Evolutionary conservation across 345 rosid genomes (phyloP).

Genomic region (Kernera saxatilis): DNA sequence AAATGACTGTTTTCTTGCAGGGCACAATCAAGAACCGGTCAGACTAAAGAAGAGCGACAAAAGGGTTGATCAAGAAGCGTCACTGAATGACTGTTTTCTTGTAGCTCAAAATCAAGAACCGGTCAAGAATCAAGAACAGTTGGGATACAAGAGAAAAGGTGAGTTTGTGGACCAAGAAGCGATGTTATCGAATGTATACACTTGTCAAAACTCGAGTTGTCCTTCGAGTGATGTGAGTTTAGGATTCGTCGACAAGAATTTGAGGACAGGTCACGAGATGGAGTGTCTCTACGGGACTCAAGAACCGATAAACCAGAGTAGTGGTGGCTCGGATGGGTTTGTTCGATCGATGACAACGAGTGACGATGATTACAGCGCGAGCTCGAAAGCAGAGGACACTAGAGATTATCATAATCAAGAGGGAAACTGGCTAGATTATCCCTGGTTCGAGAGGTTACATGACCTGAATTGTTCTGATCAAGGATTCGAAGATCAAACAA

Average conservation of each 20-base stretch:
- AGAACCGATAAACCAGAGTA: constrained; percentile 6
- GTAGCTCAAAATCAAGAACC: not conserved
- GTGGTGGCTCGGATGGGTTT: constrained; percentile 10
- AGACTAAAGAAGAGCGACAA: not conserved
- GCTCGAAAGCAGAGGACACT: constrained; percentile 7
- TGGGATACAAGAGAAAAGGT: constrained; percentile 5
- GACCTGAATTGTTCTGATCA: constrained; percentile 19
- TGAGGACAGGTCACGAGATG: constrained; percentile 40
- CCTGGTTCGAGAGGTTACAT: constrained; percentile 15
- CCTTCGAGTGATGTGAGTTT: constrained; percentile 30
- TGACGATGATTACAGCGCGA: constrained; percentile 22
- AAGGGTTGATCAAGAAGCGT: not conserved
- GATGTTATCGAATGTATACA: constrained; percentile 11
- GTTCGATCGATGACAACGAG: constrained; percentile 18
- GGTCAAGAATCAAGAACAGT: not conserved
- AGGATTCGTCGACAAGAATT: constrained; percentile 39
- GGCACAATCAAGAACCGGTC: not conserved
- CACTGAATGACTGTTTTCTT: not conserved
- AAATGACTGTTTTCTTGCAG: not conserved
- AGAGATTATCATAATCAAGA: not conserved
- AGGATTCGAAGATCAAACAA: constrained; percentile 24
- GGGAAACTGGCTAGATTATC: constrained; percentile 14
- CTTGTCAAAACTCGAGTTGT: constrained; percentile 34
- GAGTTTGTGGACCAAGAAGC: constrained; percentile 2
- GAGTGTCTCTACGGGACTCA: constrained; percentile 18